These are phyloP conservation scores for Akanthomyces dipterigenus DNA, from an alignment of 2,329 filamentous ascomycete species.

Conservation along the genomic window DNA sequence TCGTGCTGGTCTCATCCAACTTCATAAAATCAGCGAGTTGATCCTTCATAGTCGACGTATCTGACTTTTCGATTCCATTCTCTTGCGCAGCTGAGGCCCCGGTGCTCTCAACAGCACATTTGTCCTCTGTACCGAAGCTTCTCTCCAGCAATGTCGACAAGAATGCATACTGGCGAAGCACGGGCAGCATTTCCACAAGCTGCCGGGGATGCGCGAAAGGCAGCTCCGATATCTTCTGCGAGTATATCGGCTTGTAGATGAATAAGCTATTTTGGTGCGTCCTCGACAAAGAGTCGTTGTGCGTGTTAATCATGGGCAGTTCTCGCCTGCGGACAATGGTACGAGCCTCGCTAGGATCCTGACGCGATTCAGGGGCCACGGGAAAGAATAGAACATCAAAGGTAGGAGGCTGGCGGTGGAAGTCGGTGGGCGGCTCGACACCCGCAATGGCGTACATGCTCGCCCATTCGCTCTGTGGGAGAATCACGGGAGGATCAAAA, in stretches of 20 bases:
- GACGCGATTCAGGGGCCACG: constrained; percentile 37
- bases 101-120: constrained; percentile 15
- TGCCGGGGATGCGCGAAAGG: constrained; percentile 75
- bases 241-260: constrained; percentile 67
- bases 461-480: constrained; percentile 58
- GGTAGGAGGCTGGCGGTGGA: constrained; percentile 32
- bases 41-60: constrained; percentile 23
- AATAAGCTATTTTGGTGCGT: constrained; percentile 55
- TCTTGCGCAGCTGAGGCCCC: constrained; percentile 11
- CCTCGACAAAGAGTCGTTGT: constrained; percentile 24
- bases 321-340: constrained; percentile 44
- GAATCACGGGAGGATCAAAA: constrained; percentile 66
- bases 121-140: constrained; percentile 42
- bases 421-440: constrained; percentile 31
- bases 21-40: constrained; percentile 28
- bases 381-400: constrained; percentile 56
- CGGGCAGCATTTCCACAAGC: constrained; percentile 65
- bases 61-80: constrained; percentile 9
- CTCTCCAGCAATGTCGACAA: constrained; percentile 57
- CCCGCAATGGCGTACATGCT: constrained; percentile 55
- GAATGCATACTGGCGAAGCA: constrained; percentile 68
- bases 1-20: not conserved
- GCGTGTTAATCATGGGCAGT: constrained; percentile 35
- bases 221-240: constrained; percentile 57
- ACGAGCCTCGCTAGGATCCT: constrained; percentile 52